These are phyloP conservation scores for Penicillium sp. DNA, from an alignment of 2,329 filamentous ascomycete genomes.

Conservation along the genomic window DNA sequence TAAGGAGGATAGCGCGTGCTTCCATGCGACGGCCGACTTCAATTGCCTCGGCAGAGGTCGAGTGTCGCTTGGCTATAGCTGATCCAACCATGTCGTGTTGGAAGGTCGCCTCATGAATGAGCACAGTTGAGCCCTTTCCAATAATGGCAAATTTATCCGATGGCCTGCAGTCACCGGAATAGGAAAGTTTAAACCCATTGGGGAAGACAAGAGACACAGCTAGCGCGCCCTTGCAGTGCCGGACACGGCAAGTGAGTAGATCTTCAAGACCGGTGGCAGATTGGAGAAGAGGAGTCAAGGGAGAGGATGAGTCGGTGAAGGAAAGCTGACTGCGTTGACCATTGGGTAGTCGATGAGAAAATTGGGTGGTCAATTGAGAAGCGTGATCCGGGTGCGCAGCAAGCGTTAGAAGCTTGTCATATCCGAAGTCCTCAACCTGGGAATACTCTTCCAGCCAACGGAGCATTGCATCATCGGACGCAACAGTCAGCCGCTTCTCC, in stretches of 20 bases:
- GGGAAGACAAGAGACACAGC: constrained; percentile 77
- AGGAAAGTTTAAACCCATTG: constrained; percentile 79
- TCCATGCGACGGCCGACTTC: constrained; percentile 73
- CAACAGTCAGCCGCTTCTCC: constrained; percentile 58
- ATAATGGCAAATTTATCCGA: constrained; percentile 67
- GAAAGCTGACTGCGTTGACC: constrained; percentile 20
- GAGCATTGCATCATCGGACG: constrained; percentile 70
- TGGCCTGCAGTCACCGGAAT: constrained; percentile 91
- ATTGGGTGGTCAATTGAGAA: constrained; percentile 23
- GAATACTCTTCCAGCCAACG: constrained; percentile 77
- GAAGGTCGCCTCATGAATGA: constrained; percentile 96
- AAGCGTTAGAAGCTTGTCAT: constrained; percentile 56
- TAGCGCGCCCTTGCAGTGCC: constrained; percentile 76
- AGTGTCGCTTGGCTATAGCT: constrained; percentile 84
- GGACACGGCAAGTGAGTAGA: constrained; percentile 66
- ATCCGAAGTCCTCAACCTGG: constrained; percentile 73
- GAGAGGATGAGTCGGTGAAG: constrained; percentile 29
- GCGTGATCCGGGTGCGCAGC: constrained; percentile 34
- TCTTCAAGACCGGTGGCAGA: constrained; percentile 61
- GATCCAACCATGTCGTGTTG: constrained; percentile 78
- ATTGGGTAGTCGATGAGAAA: constrained; percentile 32
- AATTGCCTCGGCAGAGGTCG: constrained; percentile 82
- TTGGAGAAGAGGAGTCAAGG: constrained; percentile 44
- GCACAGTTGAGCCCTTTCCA: constrained; percentile 72
- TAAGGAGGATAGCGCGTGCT: constrained; percentile 77